Percentiles rank a stretch among this genome's conserved stretches.
These are phyloP conservation scores for Erythrobasidium yunnanense DNA, from an alignment of 768 basidiomycete species.

Conservation along the genomic window DNA sequence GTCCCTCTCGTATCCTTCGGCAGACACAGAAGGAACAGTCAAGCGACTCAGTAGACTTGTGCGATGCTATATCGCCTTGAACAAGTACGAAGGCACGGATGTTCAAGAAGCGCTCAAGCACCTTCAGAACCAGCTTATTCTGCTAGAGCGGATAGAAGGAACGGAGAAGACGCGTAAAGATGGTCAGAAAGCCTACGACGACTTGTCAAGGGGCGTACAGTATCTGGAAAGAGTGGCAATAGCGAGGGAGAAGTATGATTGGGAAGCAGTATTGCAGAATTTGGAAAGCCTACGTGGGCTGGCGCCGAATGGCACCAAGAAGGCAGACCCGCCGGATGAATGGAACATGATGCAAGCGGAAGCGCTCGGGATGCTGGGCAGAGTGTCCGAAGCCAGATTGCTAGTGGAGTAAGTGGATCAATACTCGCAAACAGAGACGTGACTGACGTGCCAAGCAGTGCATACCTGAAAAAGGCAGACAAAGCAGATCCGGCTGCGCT, in stretches of 20 bases:
- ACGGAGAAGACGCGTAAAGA: not conserved
- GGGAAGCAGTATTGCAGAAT: not conserved
- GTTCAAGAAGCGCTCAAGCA: not conserved
- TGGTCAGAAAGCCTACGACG: not conserved
- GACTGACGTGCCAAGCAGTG: not conserved
- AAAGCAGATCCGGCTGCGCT: not conserved
- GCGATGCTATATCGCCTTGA: constrained; percentile 1
- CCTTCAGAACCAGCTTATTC: not conserved
- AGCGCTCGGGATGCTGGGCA: constrained; percentile 10
- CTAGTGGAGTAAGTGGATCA: not conserved
- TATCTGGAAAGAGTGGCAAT: not conserved
- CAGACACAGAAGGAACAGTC: constrained; percentile 11
- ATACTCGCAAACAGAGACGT: no score
- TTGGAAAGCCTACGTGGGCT: constrained; percentile 1
- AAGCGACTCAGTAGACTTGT: constrained; percentile 10
- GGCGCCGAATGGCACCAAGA: not conserved
- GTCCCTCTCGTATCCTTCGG: constrained; percentile 1
- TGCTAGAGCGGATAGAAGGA: not conserved
- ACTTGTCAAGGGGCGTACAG: not conserved
- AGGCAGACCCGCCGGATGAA: not conserved
- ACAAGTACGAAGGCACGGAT: constrained; percentile 6
- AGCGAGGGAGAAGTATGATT: constrained; percentile 8
- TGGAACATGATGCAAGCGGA: constrained; percentile 18
- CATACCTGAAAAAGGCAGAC: not conserved
- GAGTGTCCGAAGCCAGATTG: not conserved